phyloP scores from a whole-genome alignment of 176 grass and related monocot species.

The Tillandsia fasciculata region DNA sequence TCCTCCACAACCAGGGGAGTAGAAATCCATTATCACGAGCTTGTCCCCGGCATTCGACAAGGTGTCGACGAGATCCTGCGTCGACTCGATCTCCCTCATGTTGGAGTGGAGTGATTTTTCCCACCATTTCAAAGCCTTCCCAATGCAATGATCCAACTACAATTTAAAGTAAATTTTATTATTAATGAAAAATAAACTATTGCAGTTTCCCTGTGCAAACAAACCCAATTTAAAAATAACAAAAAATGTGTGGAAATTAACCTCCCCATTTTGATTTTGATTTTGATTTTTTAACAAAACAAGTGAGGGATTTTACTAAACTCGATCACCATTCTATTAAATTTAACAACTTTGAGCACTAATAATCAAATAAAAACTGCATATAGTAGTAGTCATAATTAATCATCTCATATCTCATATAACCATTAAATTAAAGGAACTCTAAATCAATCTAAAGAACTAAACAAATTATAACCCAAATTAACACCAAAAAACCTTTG shows the following conservation, averaged over 20 bases:
- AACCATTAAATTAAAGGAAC: background rate
- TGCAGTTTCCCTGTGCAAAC: background rate
- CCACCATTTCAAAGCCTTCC: conserved; percentile 75
- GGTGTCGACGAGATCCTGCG: conserved; percentile 63
- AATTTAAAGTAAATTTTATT: background rate
- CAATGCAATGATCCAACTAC: conserved; percentile 59
- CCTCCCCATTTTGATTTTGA: background rate
- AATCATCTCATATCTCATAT: too few species aligned
- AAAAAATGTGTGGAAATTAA: background rate
- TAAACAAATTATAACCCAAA: background rate
- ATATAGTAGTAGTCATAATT: too few species aligned
- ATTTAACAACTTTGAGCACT: too few species aligned
- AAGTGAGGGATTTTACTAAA: too few species aligned
- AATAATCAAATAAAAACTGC: too few species aligned
- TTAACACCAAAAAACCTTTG: conserved; percentile 33
- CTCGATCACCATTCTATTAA: too few species aligned
- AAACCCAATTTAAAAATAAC: background rate
- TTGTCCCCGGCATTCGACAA: conserved; percentile 54
- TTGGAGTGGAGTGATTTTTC: conserved; percentile 69
- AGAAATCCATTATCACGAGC: conserved; percentile 84
- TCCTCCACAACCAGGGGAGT: conserved; percentile 83
- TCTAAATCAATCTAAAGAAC: background rate
- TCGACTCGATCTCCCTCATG: conserved; percentile 76
- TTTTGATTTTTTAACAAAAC: background rate
- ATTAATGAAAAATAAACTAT: background rate